phyloP scores from a whole-genome alignment of 352 stramenopile genomes.

The Aphanomyces astaci region DNA sequence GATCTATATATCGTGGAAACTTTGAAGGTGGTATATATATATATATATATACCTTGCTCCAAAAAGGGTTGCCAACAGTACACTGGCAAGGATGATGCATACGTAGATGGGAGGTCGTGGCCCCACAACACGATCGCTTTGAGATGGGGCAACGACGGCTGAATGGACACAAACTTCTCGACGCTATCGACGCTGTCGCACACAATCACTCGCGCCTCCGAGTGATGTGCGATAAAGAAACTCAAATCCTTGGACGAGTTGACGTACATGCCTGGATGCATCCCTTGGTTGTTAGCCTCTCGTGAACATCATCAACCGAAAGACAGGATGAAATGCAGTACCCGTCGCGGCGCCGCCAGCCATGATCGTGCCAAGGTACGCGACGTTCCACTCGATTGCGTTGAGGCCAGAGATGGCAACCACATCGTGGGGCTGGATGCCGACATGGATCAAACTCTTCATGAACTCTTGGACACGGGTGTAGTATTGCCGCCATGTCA shows the following conservation, averaged over 20 bases:
- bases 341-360: conserved; percentile 87
- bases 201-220: conserved; percentile 87
- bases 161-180: conserved; percentile 89
- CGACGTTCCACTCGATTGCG: conserved; percentile 89
- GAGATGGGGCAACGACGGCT: conserved; percentile 81
- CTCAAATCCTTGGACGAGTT: conserved; percentile 93
- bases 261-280: conserved; percentile 83
- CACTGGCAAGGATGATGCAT: conserved; percentile 59
- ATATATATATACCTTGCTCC: conserved; percentile 29
- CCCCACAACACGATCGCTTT: conserved; percentile 94
- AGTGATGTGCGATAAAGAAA: conserved; percentile 92
- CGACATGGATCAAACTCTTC: conserved; percentile 72
- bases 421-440: conserved; percentile 60
- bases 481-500: conserved; percentile 77
- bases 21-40: too few species aligned
- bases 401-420: conserved; percentile 89
- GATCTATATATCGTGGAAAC: too few species aligned
- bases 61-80: conserved; percentile 77
- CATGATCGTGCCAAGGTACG: conserved; percentile 89
- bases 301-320: too few species aligned
- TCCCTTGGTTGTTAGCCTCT: too few species aligned
- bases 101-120: conserved; percentile 51
- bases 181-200: conserved; percentile 88
- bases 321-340: conserved; percentile 44
- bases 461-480: conserved; percentile 62